These are phyloP conservation scores for Adansonia gregorii DNA, from an alignment of 441 rosid species.

Conservation along the genomic window DNA sequence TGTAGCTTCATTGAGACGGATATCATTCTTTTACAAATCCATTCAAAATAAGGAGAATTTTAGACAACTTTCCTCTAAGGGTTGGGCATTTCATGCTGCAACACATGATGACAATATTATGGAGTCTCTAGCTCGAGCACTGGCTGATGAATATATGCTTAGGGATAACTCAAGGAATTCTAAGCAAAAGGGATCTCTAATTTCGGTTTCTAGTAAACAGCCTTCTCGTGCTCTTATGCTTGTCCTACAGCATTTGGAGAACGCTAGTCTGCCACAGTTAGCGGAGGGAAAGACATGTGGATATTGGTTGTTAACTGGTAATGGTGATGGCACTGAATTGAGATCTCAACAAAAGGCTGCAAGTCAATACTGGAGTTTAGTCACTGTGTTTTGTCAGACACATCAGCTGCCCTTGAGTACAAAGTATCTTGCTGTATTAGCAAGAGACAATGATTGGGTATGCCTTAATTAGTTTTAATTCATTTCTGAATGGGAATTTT, in stretches of 20 bases:
- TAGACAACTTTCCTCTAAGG: slow-evolving; percentile 58
- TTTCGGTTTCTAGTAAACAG: slow-evolving; percentile 41
- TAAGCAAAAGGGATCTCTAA: slow-evolving; percentile 50
- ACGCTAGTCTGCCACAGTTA: slow-evolving; percentile 81
- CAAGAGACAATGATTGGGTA: slow-evolving; percentile 99
- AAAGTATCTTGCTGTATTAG: slow-evolving; percentile 88
- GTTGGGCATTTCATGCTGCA: slow-evolving; percentile 61
- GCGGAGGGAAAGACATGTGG: slow-evolving; percentile 86
- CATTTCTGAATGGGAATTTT: slow-evolving; percentile 21
- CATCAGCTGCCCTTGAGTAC: slow-evolving; percentile 94
- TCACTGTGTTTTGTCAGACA: slow-evolving; percentile 87
- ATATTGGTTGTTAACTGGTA: slow-evolving; percentile 87
- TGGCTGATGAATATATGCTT: slow-evolving; percentile 84
- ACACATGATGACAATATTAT: slow-evolving; percentile 66
- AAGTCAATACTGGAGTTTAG: slow-evolving; percentile 93
- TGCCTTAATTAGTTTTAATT: slow-evolving; percentile 36
- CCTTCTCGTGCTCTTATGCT: slow-evolving; percentile 72
- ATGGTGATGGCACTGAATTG: slow-evolving; percentile 86
- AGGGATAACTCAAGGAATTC: slow-evolving; percentile 47
- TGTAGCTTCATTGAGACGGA: slow-evolving; percentile 82
- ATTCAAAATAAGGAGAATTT: slow-evolving; percentile 50
- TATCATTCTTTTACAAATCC: slow-evolving; percentile 75
- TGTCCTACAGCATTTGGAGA: slow-evolving; percentile 92
- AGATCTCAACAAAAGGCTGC: slow-evolving; percentile 90
- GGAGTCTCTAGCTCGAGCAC: slow-evolving; percentile 86